Base-by-base conservation (phyloP, 345 rosid species). In the Syzygium jambos region DNA sequence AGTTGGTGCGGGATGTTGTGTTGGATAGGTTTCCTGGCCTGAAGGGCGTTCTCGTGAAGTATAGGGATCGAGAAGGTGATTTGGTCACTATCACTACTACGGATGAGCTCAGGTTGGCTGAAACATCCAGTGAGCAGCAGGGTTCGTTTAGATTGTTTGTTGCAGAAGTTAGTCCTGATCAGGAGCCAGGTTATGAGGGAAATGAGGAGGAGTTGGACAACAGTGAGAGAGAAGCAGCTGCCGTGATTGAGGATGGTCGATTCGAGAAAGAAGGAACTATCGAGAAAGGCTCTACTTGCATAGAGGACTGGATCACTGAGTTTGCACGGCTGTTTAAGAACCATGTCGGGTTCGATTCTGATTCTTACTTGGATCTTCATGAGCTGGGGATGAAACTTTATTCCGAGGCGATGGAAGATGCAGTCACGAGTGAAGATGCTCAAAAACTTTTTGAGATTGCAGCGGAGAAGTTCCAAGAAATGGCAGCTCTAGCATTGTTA, bases 261-360 rank as follows among this genome's bases (percentile, higher is more conserved):
- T 89, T 86, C 43, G 94, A 87, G 88, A 90, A 88, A 77, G 89
- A 25, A n/a, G 83, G 84, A 49, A 92, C 89, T 68, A 89, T 89
- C 85, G 94, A 91, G 65, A 93, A 89, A 68, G 90, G 88, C 29
- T 85, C 95, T 34, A 87, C 85, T 86, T 89, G 92, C 86, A 88
- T 91, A 85, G 99, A 98, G 85, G 95, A 93, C 88, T 98, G 99
- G 99, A 93, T 98, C 90, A 90, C 91, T 78, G 96, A 96, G 93
- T 98, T 98, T 93, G 98, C 99, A 8, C 93, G 95, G 41, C 88
- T 98, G 87, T 98, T 98, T 88, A 95, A 95, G 91, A 98, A 96
- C 87, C 99, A 98, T 86, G 98, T 96, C 14, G 99, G 99, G 78
- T 95, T 98, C 84, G 98, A 96, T 91, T 96, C 99, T 85, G 99